Base-by-base conservation (phyloP, 169 alveolate genomes). In the Cryptosporidium xiaoi region DNA sequence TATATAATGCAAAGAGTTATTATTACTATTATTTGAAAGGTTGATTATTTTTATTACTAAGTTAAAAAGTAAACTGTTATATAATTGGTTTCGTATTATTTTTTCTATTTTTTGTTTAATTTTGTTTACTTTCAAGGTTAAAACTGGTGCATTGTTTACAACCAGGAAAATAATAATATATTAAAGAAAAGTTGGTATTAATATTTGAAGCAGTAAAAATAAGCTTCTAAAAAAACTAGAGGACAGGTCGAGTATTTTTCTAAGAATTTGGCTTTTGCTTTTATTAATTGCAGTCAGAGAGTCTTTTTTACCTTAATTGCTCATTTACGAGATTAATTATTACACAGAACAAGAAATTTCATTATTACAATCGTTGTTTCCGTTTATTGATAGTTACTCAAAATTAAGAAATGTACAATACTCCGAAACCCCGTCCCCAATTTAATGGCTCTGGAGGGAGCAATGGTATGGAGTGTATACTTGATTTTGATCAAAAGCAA, bases 401-500 rank as follows among this genome's bases (percentile, higher is more conserved):
- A 18, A 51, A 65, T 34, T 48, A 24, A 55, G 44, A 55, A 20
- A 69, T 69, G 83, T 69, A 51, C 48, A 24, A 64, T 40, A 69
- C 83, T 31, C 83, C 83, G 20, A 69, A 64, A 53, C 83, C 83
- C 18, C 83, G 83, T 69, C 83, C 83, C 3, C 83, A 69, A 50
- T 69, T 69, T 69, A 27, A 44, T 2, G 44, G 44, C 20, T 53
- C 83, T n/a, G 82, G 82, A 24, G 48, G 4, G 48, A 40, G 48
- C 48, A 53, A 53, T 13, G 4, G 4, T 53, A 20, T 53, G 64
- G 64, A 20, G 48, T 3, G 48, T 40, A 6, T 8, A 53, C 44
- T 51, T 24, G 83, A 69, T 15, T 69, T 69, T 69, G 83, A 69
- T 33, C 83, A 69, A 46, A 69, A 69, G 53, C 66, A 53, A 3